These are phyloP conservation scores for Acrocalymma vagum DNA, from an alignment of 2,329 filamentous ascomycete genomes.

Conservation along the genomic window DNA sequence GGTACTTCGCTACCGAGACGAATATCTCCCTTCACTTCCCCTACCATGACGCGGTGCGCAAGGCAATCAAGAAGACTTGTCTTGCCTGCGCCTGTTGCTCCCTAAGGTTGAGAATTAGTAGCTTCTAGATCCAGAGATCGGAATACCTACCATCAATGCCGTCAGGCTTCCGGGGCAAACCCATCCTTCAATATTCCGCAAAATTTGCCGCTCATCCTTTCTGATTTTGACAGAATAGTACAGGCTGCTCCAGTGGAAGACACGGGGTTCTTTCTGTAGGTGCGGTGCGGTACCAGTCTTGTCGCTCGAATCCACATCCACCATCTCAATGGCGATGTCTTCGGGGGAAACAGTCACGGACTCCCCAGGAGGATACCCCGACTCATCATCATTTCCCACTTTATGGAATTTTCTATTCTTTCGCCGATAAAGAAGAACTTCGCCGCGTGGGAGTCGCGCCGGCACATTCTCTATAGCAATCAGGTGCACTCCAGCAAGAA, in stretches of 20 bases:
- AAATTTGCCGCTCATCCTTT: constrained; percentile 65
- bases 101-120: constrained; percentile 51
- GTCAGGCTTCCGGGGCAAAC: constrained; percentile 61
- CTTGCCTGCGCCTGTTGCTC: constrained; percentile 75
- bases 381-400: constrained; percentile 34
- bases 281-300: constrained; percentile 59
- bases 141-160: constrained; percentile 25
- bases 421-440: background rate
- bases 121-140: constrained; percentile 1
- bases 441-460: background rate
- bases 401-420: background rate
- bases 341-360: constrained; percentile 49
- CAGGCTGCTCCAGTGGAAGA: constrained; percentile 57
- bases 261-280: constrained; percentile 41
- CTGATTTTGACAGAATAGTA: constrained; percentile 80
- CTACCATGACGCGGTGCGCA: constrained; percentile 82
- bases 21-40: constrained; percentile 84
- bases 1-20: constrained; percentile 69
- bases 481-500: constrained; percentile 69
- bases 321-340: constrained; percentile 55
- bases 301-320: constrained; percentile 51
- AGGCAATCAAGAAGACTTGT: constrained; percentile 85
- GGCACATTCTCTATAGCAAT: constrained; percentile 59
- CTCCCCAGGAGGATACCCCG: constrained; percentile 44
- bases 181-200: constrained; percentile 59